These are phyloP conservation scores for Colletotrichum acutatum DNA, from an alignment of 2,329 filamentous ascomycete genomes.

Conservation along the genomic window DNA sequence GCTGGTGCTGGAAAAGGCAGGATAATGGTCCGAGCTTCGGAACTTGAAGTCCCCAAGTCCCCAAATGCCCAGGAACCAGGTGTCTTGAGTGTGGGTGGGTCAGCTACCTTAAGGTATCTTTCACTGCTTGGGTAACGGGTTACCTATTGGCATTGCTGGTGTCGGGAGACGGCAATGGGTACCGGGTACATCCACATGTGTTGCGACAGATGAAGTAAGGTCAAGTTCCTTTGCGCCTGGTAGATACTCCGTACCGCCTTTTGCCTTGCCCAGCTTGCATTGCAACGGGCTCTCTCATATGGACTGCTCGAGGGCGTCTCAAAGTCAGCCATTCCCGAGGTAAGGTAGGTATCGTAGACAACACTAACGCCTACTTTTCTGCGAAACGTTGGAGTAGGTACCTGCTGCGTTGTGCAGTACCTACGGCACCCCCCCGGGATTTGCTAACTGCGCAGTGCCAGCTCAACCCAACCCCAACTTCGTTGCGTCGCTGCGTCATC, in stretches of 20 bases:
- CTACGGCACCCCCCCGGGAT: background rate
- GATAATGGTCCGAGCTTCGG: slow-evolving; percentile 14
- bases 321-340: slow-evolving; percentile 2
- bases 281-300: slow-evolving; percentile 20
- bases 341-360: background rate
- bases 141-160: background rate
- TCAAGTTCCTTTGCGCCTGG: background rate
- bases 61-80: background rate
- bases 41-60: background rate
- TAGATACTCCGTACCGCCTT: too few species aligned
- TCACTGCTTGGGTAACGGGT: too few species aligned
- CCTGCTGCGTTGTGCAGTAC: background rate
- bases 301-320: background rate
- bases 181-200: slow-evolving; percentile 27
- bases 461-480: slow-evolving; percentile 1
- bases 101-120: background rate
- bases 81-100: slow-evolving; percentile 4
- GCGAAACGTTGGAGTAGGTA: background rate
- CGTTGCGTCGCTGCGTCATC: slow-evolving; percentile 28
- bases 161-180: slow-evolving; percentile 10
- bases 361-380: background rate
- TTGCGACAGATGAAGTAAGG: slow-evolving; percentile 2
- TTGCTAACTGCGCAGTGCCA: slow-evolving; percentile 5
- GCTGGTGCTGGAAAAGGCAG: background rate
- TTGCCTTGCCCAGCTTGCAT: background rate